Evolutionary conservation across 257 asterid species (phyloP).

Genomic region (Solanum ossicruentum): DNA sequence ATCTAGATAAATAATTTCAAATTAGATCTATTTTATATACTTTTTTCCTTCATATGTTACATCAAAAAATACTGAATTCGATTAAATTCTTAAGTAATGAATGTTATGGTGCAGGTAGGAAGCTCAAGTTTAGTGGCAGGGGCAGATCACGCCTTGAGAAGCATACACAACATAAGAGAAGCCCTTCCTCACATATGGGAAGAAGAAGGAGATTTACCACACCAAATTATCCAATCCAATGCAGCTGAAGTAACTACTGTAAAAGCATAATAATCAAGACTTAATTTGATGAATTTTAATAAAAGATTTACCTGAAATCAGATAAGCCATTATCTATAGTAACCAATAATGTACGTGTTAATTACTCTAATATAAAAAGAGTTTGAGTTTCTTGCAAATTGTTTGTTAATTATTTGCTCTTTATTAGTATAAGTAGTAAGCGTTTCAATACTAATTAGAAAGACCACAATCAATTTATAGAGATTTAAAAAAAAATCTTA

Average conservation of each 20-base stretch:
- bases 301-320: neutral
- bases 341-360: neutral
- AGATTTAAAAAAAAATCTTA: no score
- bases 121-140: conserved; percentile 53
- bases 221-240: conserved; percentile 33
- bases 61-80: neutral
- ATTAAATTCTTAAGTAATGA: neutral
- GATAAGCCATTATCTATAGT: neutral
- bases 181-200: conserved; percentile 88
- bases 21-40: no score
- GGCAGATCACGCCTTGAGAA: conserved; percentile 70
- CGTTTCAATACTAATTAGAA: neutral
- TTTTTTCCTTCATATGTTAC: neutral
- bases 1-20: no score
- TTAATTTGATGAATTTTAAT: neutral
- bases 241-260: conserved; percentile 18
- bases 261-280: neutral
- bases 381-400: neutral
- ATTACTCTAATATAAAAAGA: neutral
- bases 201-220: conserved; percentile 21
- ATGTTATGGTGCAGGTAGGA: conserved; percentile 49
- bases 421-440: neutral
- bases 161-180: conserved; percentile 79
- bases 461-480: neutral
- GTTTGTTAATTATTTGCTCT: neutral